Base-by-base conservation (phyloP, 352 stramenopile species). In the Phytophthora europaea region DNA sequence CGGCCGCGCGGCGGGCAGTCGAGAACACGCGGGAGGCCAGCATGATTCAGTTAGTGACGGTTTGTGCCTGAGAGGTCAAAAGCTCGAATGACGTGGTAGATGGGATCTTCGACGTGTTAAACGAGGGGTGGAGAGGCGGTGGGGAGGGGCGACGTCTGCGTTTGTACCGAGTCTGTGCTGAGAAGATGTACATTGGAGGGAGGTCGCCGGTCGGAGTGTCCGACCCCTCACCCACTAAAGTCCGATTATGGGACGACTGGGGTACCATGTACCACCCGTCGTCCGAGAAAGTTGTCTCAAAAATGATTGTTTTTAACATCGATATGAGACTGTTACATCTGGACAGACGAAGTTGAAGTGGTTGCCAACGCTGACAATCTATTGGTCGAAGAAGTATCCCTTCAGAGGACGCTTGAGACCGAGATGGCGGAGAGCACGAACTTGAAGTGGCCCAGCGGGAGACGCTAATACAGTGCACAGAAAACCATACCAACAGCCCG, bases 31-130 rank as follows among this genome's bases (percentile, higher is more conserved):
- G 71, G 26, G 68, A 75, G 31, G 69, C 62, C 12, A 73, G 55
- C 77, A 82, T 81, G 51, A 22, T 45, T 7, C 40, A 23, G 52
- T 48, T 3, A n/a, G 56, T 38, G 23, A 58, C 8, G 55, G 40
- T 16, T 33, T n/a, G 28, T 60, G 54, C 5, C 64, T 57, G 8
- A 3, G 28, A 61, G 75, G 76, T 62, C 70, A 76, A 78, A 78
- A 78, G 61, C 65, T 72, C 54, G 61, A 81, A 64, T 80, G 73
- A 55, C 31, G 47, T 55, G 10, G 9, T 9, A 6, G n/a, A 31
- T 20, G 9, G 18, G 36, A 45, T 45, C 36, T 45, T 45, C 36
- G 36, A 45, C 36, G n/a, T 55, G 59, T 75, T 72, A 71, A 76
- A 73, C 63, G 51, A 71, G 68, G 48, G 61, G 70, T 48, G 61